These are phyloP conservation scores for Citrus australasica DNA, from an alignment of 345 rosid species.

Conservation along the genomic window DNA sequence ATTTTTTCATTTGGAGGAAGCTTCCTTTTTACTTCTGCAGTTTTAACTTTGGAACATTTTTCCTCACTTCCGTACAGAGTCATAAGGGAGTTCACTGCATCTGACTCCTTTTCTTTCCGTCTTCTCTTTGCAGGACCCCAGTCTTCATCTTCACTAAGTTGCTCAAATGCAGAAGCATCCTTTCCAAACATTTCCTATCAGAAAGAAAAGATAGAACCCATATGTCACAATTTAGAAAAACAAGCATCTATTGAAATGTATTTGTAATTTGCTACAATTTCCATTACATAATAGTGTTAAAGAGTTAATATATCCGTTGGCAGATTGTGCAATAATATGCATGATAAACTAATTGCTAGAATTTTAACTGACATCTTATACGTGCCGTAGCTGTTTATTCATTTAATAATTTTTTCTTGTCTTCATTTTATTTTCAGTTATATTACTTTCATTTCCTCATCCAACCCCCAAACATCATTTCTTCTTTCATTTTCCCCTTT, in stretches of 20 bases:
- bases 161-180: conserved; percentile 68
- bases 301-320: background rate
- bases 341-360: background rate
- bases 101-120: conserved; percentile 73
- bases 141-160: conserved; percentile 94
- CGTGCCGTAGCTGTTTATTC: background rate
- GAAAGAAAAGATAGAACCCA: conserved; percentile 6
- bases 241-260: background rate
- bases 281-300: background rate
- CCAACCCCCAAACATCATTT: background rate
- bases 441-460: background rate
- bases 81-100: conserved; percentile 68
- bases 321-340: background rate
- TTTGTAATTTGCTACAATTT: background rate
- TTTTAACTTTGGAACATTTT: conserved; percentile 32
- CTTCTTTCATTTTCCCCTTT: background rate
- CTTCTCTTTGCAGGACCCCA: conserved; percentile 93
- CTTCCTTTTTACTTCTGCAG: conserved; percentile 29
- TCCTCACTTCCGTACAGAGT: conserved; percentile 57
- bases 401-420: background rate
- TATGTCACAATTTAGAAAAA: background rate
- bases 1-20: conserved; percentile 38
- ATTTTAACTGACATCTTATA: background rate
- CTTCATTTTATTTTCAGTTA: background rate
- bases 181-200: conserved; percentile 96